Percentiles rank a stretch among this genome's conserved stretches.
Conservation (phyloP, 2,329 filamentous ascomycete genomes). For the Ambrosiella xylebori region DNA sequence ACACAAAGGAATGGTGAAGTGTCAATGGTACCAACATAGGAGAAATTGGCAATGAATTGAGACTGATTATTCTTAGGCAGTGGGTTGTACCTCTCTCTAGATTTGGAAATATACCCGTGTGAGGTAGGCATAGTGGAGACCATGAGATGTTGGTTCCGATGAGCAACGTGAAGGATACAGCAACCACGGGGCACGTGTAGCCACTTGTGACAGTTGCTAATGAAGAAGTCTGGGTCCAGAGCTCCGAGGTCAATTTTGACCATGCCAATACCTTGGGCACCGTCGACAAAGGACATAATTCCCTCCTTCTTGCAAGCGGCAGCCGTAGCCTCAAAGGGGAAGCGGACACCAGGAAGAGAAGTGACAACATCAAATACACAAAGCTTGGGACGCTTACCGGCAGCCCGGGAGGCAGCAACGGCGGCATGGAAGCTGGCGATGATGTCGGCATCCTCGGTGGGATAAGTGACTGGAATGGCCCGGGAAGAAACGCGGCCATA, state of each 20-base stretch:
- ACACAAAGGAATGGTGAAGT: constrained; percentile 55
- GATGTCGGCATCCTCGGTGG: constrained; percentile 51
- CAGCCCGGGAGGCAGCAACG: constrained; percentile 32
- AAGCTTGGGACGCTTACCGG: constrained; percentile 46
- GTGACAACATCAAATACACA: constrained; percentile 57
- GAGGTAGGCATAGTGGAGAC: constrained; percentile 62
- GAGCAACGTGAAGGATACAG: constrained; percentile 63
- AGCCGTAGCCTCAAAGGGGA: constrained; percentile 59
- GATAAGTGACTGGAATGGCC: constrained; percentile 48
- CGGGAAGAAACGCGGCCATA: constrained; percentile 26
- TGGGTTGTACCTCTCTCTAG: constrained; percentile 13
- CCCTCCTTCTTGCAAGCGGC: constrained; percentile 46
- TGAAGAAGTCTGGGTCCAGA: constrained; percentile 69
- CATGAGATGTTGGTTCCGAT: constrained; percentile 58
- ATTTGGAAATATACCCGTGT: constrained; percentile 49
- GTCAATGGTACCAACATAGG: constrained; percentile 63
- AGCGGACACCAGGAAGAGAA: constrained; percentile 57
- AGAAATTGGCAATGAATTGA: constrained; percentile 52
- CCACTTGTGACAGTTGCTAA: constrained; percentile 86
- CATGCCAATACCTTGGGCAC: constrained; percentile 71
- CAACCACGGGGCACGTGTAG: constrained; percentile 64
- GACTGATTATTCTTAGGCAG: constrained; percentile 31
- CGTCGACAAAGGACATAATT: constrained; percentile 63
- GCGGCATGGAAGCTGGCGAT: constrained; percentile 41
- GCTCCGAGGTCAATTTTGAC: constrained; percentile 48